Evolutionary conservation across 495 filamentous ascomycete species (phyloP).

Genomic region (Penicillium cinerascens): DNA sequence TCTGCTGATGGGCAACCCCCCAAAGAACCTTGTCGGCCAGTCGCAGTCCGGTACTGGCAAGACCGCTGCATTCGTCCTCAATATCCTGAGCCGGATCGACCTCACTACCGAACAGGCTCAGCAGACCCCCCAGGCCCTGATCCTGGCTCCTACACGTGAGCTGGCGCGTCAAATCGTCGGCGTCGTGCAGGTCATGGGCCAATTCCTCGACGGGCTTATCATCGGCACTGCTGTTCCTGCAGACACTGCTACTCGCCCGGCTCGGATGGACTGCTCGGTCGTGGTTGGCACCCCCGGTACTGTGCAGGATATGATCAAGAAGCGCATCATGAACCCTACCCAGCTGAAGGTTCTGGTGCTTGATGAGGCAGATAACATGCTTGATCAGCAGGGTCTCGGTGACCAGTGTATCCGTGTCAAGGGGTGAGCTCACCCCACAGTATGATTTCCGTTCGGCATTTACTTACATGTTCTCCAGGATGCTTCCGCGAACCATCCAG

Average conservation of each 20-base stretch:
- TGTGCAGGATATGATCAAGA: conserved; percentile 77
- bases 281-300: conserved; percentile 95
- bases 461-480: conserved; percentile 37
- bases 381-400: conserved; percentile 88
- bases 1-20: conserved; percentile 76
- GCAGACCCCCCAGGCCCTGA: conserved; percentile 74
- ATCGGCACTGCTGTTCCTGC: conserved; percentile 79
- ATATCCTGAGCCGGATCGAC: conserved; percentile 82
- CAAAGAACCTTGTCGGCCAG: conserved; percentile 90
- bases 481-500: conserved; percentile 70
- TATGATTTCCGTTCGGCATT: not conserved
- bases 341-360: conserved; percentile 75
- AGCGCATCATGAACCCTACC: conserved; percentile 59
- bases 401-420: conserved; percentile 93
- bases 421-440: conserved; percentile 50
- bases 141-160: conserved; percentile 90
- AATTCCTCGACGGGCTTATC: conserved; percentile 67
- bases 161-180: conserved; percentile 90
- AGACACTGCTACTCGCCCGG: conserved; percentile 57
- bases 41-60: conserved; percentile 99
- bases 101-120: conserved; percentile 49
- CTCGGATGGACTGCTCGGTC: conserved; percentile 64
- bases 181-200: conserved; percentile 76
- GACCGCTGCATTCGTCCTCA: conserved; percentile 93
- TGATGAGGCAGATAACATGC: conserved; percentile 96